Base-by-base conservation (phyloP, 352 stramenopile genomes). In the Globisporangium yorkense region DNA sequence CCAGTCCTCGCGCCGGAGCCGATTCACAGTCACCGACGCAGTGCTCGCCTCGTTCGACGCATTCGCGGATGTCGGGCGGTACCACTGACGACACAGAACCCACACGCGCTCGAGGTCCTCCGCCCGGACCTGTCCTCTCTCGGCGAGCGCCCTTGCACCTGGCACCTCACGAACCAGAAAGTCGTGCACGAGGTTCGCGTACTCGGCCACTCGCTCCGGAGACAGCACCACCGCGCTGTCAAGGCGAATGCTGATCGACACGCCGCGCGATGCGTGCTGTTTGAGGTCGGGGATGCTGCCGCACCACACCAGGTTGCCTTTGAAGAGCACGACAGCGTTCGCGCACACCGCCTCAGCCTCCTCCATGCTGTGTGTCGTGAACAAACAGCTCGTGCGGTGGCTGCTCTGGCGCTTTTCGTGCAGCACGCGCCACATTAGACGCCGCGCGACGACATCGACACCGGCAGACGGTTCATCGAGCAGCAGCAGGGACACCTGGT, bases 351-450 rank as follows among this genome's bases (percentile, higher is more conserved):
- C 81, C 35, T 94, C 84, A 3, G 84, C 81, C 50, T 94, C 84
- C 54, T 94, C 84, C 80, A 94, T 91, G 39, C 84, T 92, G 61
- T 94, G 84, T 4, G 84, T 94, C 29, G 84, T 94, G 52, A 94
- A 94, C 54, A 94, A 57, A 24, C 84, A 94, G 59, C 77, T 87
- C 47, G 73, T 74, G 16, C 73, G 62, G 33, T 68, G 66, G 13
- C 69, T 61, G 24, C 67, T 75, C 47, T 80, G 61, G 0, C 70
- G 75, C 48, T 87, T 89, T 9, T 82, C 72, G 51, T 88, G 61
- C 29, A 94, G 57, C 18, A 91, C 72, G 12, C 80, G 83, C 84
- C 84, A 94, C 79, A 94, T 87, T 20, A 94, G 56, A 3, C 84
- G 77, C 1, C 84, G 70, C 15, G 84, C 81, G 6, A 94, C 84